Conservation (phyloP, 495 filamentous ascomycete species). For the Penicillium roqueforti region DNA sequence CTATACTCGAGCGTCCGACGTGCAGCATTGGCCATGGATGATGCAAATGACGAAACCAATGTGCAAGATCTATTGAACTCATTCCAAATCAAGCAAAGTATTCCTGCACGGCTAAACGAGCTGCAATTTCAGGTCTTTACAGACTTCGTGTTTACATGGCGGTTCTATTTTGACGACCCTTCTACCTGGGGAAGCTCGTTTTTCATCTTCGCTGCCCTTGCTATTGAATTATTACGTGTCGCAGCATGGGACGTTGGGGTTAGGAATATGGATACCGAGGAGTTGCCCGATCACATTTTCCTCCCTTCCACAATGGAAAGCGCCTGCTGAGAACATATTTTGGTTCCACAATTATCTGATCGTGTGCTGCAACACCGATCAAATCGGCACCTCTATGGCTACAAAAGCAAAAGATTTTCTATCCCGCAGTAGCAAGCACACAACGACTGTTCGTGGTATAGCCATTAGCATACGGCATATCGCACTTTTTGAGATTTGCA, state of each 20-base stretch:
- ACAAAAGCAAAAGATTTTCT: background rate
- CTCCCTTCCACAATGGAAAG: background rate
- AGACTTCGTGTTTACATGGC: background rate
- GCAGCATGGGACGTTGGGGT: background rate
- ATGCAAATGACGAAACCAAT: background rate
- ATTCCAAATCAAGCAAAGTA: background rate
- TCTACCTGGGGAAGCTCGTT: background rate
- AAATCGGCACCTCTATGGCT: background rate
- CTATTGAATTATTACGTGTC: background rate
- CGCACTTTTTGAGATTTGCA: background rate
- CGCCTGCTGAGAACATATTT: background rate
- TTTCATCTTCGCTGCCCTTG: background rate
- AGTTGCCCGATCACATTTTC: background rate
- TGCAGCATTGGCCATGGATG: background rate
- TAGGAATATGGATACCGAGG: background rate
- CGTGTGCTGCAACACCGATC: background rate
- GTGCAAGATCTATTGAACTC: background rate
- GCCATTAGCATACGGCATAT: background rate
- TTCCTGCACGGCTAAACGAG: background rate
- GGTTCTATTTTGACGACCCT: background rate
- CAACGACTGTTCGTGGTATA: background rate
- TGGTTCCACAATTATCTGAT: background rate
- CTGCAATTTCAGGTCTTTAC: background rate
- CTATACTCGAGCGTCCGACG: background rate
- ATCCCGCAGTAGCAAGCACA: background rate